Conservation (phyloP, 2,329 filamentous ascomycete species). For the Chaetomium sp. region DNA sequence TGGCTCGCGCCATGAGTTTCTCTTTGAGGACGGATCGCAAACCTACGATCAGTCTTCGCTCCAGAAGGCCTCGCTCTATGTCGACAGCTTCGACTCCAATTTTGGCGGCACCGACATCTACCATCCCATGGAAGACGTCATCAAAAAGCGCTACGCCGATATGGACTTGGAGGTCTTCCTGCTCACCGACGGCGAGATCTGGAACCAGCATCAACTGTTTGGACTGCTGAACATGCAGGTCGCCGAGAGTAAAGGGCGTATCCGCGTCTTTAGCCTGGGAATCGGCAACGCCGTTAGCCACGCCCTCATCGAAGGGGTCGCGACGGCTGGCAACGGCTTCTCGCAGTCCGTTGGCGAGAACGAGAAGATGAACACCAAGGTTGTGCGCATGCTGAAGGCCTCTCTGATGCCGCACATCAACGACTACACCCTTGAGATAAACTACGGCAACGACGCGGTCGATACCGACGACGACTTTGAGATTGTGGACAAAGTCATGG, state of each 20-base stretch:
- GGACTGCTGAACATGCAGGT: constrained; percentile 48
- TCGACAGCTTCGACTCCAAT: constrained; percentile 48
- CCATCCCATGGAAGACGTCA: constrained; percentile 47
- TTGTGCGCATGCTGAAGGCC: constrained; percentile 74
- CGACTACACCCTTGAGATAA: constrained; percentile 65
- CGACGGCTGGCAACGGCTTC: constrained; percentile 58
- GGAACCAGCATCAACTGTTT: constrained; percentile 50
- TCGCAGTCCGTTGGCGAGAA: constrained; percentile 62
- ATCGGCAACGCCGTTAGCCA: constrained; percentile 56
- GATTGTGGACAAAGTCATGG: constrained; percentile 60
- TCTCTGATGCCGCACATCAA: constrained; percentile 66
- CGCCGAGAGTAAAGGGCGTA: constrained; percentile 44
- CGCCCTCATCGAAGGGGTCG: constrained; percentile 57
- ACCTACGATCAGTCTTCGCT: constrained; percentile 50
- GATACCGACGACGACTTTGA: constrained; percentile 59
- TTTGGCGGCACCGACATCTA: constrained; percentile 59
- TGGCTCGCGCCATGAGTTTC: constrained; percentile 50
- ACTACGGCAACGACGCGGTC: constrained; percentile 47
- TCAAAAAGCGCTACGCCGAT: constrained; percentile 47
- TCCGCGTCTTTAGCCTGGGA: constrained; percentile 58
- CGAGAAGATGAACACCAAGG: constrained; percentile 69
- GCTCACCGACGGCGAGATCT: constrained; percentile 60
- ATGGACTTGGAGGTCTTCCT: constrained; percentile 57
- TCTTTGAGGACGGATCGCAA: constrained; percentile 51
- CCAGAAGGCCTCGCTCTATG: constrained; percentile 45